Percentiles rank a stretch among this genome's conserved stretches.
Evolutionary conservation across 2,329 filamentous ascomycete species (phyloP).

Genomic region (Xylaria sp.): DNA sequence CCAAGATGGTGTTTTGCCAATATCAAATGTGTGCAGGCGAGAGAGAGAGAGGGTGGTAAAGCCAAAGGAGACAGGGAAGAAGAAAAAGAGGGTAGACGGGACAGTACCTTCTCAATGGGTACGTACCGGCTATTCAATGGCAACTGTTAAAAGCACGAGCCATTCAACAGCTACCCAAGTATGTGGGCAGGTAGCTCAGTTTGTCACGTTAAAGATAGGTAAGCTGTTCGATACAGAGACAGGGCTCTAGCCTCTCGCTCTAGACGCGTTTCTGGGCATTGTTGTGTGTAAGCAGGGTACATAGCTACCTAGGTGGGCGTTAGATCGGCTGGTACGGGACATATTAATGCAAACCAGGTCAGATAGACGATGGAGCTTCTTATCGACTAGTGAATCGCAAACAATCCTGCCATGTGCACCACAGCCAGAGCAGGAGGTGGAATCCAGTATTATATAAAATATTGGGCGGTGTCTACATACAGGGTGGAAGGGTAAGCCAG

Average conservation of each 20-base stretch:
- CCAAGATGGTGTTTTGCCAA: not conserved
- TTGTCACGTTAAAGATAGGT: not conserved
- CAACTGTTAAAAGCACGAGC: not conserved
- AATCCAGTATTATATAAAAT: not conserved
- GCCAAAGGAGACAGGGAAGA: not conserved
- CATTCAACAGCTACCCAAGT: not conserved
- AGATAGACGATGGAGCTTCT: not conserved
- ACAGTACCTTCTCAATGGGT: not conserved
- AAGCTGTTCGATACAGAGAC: not conserved
- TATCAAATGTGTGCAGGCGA: not conserved
- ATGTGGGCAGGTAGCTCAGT: not conserved
- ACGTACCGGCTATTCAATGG: not conserved
- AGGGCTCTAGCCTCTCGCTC: not conserved
- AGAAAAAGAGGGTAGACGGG: not conserved
- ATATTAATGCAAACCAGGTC: not conserved
- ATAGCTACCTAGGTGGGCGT: not conserved
- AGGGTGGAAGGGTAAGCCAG: not conserved
- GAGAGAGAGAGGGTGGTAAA: not conserved
- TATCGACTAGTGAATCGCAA: constrained; percentile 1
- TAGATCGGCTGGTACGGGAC: not conserved
- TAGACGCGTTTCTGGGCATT: not conserved
- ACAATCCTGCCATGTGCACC: not conserved
- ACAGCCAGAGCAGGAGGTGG: not conserved
- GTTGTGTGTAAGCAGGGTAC: not conserved
- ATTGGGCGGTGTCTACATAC: not conserved